Percentiles rank a stretch among this genome's conserved stretches.
Evolutionary conservation across 1,139 yeast genomes (phyloP).

Genomic region (Geotrichum europaeum): DNA sequence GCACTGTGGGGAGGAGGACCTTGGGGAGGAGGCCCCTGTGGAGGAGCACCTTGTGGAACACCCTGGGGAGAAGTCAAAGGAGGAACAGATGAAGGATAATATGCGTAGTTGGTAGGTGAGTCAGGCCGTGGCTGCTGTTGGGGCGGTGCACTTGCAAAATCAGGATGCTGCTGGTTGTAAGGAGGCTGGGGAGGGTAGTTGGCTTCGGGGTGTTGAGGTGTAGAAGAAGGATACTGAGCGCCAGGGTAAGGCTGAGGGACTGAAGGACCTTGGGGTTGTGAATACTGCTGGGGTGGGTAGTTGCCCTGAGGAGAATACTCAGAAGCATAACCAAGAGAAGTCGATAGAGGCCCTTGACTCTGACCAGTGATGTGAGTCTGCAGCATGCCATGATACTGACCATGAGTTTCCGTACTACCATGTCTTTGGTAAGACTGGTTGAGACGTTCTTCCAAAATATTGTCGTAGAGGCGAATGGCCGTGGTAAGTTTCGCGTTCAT

Average conservation of each 20-base stretch:
- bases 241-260: neutral
- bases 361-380: conserved; percentile 5
- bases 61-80: neutral
- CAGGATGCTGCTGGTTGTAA: neutral
- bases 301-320: neutral
- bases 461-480: conserved; percentile 72
- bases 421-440: conserved; percentile 41
- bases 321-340: neutral
- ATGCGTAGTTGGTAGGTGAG: neutral
- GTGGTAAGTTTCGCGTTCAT: conserved; percentile 79
- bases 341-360: neutral
- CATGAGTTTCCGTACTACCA: conserved; percentile 5
- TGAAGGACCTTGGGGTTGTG: neutral
- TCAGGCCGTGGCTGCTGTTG: neutral
- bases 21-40: neutral
- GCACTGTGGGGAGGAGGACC: conserved; percentile 7
- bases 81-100: conserved; percentile 4
- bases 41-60: conserved; percentile 6
- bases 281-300: conserved; percentile 6
- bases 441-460: conserved; percentile 64
- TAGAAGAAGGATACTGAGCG: neutral
- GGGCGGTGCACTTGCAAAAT: too few species aligned
- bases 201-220: neutral
- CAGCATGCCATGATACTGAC: neutral
- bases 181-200: neutral